Base-by-base conservation (phyloP, 441 rosid genomes). In the Sinapis alba region DNA sequence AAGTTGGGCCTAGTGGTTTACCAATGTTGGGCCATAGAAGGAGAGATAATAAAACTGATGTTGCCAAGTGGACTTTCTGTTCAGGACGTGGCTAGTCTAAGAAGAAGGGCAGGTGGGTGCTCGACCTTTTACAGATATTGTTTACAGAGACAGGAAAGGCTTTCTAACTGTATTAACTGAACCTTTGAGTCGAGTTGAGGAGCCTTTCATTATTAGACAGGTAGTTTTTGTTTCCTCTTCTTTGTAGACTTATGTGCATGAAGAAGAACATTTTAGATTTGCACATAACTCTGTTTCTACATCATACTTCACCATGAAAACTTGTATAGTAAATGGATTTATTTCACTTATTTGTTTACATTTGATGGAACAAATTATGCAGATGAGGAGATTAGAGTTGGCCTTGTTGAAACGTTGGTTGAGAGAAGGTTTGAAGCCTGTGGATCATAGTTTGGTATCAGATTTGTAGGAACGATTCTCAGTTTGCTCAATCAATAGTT, bases 151-250 rank as follows among this genome's bases (percentile, higher is more conserved):
- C 68, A 86, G 94, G 74, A 93, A 92, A 73, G 97, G 96, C 26
- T 90, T 89, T 81, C 74, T 96, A 58, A 96, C 99, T 4, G 78
- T 93, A 47, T 79, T 93, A 67, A 89, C 94, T 3, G 90, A 85
- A 77, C 98, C 99, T 7, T 69, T 96, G 62, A 90, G 93, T 83
- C 86, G 84, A 69, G 74, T 84, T 19, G 90, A 89, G 82, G 99
- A 96, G 84, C 98, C 97, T 63, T 88, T 86, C 84, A 87, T 96
- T 62, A 98, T 93, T 82, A 86, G 91, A 82, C 99, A 88, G 99
- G 99, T 96, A 67, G 16, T 89, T 81, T 13, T 68, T 53, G n/a
- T n/a, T n/a, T 19, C 8, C 41, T 36, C 45, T 67, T 72, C 59
- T 36, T 58, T 21, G 75, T 45, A 12, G 18, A 7, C 2, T 45